Base-by-base conservation (phyloP, 2,329 filamentous ascomycete genomes). In the Talaromyces pinophilus region DNA sequence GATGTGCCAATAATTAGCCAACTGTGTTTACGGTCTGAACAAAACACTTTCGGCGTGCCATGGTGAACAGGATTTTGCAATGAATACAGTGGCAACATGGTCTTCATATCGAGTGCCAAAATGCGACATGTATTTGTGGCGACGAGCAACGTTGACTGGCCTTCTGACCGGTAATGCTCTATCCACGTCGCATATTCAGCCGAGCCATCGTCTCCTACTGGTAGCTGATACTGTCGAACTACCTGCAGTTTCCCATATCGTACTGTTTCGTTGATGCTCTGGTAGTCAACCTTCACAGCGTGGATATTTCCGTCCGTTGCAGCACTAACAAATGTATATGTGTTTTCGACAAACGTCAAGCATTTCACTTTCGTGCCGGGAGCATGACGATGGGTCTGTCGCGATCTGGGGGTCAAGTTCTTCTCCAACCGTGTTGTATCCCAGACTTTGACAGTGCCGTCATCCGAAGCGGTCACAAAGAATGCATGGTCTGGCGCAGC, bases 1-100 rank as follows among this genome's bases (percentile, higher is more conserved):
- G 92, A 92, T 0, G 96, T 99, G 42, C 93, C 95, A 0, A 98
- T 81, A 1, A 96, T 85, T 2, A 99, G 83, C 95, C 95, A 99
- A 74, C 95, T 93, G 61, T 91, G 89, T 74, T 89, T 92, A 66
- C 88, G 86, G 73, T 97, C 93, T 38, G 97, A 85, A 72, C 91
- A 94, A 78, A 99, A 97, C 71, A 92, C 95, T 0, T 92, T 97
- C 0, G 93, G 92, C 0, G 90, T 92, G 13, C 95, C 95, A 74
- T 99, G 94, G 72, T 96, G 92, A 1, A 97, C 87, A 0, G 94
- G 93, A 66, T 97, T 98, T 55, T 91, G 87, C 17, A 99, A 82
- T 8, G 86, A 87, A 74, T 92, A 98, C 0, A 97, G 79, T 30
- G 92, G 82, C 6, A 86, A 84, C 94, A 98, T 98, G 17, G 88